A percentile compares a stretch with the other conserved stretches of the same genome.
Evolutionary conservation across 148 eudicot species (phyloP).

Genomic region (Persicaria maculosa): DNA sequence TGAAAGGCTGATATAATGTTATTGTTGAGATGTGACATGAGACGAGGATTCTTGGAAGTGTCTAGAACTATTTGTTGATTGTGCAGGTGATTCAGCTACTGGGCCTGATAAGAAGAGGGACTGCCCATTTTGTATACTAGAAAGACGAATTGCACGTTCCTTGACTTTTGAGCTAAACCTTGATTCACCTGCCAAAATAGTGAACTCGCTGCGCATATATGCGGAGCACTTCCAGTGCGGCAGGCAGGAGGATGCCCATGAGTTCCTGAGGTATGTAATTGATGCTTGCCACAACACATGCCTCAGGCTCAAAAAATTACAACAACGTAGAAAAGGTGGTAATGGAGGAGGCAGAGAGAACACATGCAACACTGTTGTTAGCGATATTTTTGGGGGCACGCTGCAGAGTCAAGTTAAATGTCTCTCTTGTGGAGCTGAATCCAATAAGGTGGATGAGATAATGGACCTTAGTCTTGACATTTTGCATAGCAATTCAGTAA

Average conservation of each 20-base stretch:
- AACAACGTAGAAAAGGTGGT: slow-evolving; percentile 38
- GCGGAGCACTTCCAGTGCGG: slow-evolving; percentile 71
- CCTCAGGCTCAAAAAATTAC: slow-evolving; percentile 77
- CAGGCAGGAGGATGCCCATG: slow-evolving; percentile 97
- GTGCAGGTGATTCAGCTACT: slow-evolving; percentile 53
- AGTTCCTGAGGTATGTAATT: slow-evolving; percentile 89
- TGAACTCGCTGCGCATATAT: slow-evolving; percentile 53
- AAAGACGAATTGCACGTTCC: slow-evolving; percentile 73
- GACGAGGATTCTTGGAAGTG: not conserved
- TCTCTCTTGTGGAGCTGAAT: slow-evolving; percentile 74
- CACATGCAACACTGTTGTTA: slow-evolving; percentile 44
- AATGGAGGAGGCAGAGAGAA: slow-evolving; percentile 42
- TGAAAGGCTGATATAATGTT: no score
- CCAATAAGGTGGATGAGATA: slow-evolving; percentile 94
- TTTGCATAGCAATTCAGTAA: slow-evolving; percentile 56
- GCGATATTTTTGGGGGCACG: slow-evolving; percentile 94
- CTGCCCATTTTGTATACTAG: slow-evolving; percentile 90
- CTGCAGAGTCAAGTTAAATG: slow-evolving; percentile 97
- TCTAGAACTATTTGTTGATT: not conserved
- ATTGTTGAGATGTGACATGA: not conserved
- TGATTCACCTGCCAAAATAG: slow-evolving; percentile 72
- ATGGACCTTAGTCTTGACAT: slow-evolving; percentile 96
- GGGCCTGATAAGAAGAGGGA: slow-evolving; percentile 57
- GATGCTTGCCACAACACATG: slow-evolving; percentile 91
- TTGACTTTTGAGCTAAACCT: slow-evolving; percentile 44